Evolutionary conservation across 805 yeast species (phyloP).

Genomic region (Hemisphaericaspora nanyangensis): DNA sequence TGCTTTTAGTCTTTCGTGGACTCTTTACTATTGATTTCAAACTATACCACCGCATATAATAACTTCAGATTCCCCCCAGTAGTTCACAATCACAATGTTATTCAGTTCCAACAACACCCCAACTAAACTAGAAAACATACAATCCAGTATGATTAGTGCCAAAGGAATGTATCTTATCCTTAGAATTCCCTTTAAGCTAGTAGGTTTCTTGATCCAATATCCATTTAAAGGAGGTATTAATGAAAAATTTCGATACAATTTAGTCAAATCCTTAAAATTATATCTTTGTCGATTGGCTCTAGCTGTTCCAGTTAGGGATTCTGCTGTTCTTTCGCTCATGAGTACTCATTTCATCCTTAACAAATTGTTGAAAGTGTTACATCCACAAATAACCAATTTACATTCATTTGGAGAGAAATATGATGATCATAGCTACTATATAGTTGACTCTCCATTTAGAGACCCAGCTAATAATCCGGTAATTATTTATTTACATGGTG

Average conservation of each 20-base stretch:
- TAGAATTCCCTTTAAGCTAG: slow-evolving; percentile 13
- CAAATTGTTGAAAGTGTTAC: slow-evolving; percentile 4
- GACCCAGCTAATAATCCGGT: slow-evolving; percentile 24
- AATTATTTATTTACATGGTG: slow-evolving; percentile 37
- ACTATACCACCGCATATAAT: no score
- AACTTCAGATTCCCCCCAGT: no score
- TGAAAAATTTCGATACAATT: slow-evolving; percentile 12
- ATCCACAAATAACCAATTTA: slow-evolving; percentile 10
- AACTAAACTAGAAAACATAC: no score
- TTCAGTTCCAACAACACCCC: no score
- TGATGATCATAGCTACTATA: slow-evolving; percentile 31
- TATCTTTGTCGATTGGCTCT: slow-evolving; percentile 13
- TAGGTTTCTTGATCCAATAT: slow-evolving; percentile 10
- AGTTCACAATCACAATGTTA: no score
- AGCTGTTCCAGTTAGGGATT: slow-evolving; percentile 12
- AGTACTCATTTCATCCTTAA: slow-evolving; percentile 11
- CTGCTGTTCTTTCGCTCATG: slow-evolving; percentile 8
- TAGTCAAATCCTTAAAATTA: slow-evolving; percentile 12
- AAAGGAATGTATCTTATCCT: slow-evolving; percentile 4
- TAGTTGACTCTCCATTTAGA: slow-evolving; percentile 24
- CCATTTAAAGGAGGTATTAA: slow-evolving; percentile 13
- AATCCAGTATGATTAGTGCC: slow-evolving; percentile 2
- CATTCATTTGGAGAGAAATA: slow-evolving; percentile 31
- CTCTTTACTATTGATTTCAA: no score
- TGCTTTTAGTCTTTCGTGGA: no score